Conservation (phyloP, 441 rosid genomes). For the Erodium trifolium region DNA sequence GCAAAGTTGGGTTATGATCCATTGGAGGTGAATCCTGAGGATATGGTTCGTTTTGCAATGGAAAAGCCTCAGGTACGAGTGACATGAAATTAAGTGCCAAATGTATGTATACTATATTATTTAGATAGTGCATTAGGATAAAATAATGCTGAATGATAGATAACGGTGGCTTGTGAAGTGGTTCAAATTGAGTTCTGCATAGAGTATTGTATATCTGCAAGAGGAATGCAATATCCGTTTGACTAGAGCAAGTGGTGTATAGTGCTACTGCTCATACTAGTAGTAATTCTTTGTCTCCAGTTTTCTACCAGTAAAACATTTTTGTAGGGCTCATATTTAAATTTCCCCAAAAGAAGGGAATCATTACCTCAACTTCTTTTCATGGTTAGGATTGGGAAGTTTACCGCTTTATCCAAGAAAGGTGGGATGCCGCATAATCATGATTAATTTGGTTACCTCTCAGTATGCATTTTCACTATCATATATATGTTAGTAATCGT, state of each 20-base stretch:
- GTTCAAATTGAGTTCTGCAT: neutral
- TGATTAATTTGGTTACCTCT: conserved; percentile 4
- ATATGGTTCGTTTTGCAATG: conserved; percentile 94
- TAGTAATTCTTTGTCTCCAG: conserved; percentile 3
- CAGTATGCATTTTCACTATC: neutral
- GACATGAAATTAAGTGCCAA: conserved; percentile 18
- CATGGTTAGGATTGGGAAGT: neutral
- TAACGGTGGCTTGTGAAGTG: conserved; percentile 1
- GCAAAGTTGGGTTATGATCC: conserved; percentile 98
- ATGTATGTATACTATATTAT: conserved; percentile 17
- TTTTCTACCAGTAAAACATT: neutral
- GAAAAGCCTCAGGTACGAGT: conserved; percentile 84
- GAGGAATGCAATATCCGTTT: conserved; percentile 9
- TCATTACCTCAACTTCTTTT: neutral
- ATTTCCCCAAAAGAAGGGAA: neutral
- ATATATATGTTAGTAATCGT: neutral
- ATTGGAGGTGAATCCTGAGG: conserved; percentile 95
- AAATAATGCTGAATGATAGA: neutral
- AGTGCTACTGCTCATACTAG: conserved; percentile 3
- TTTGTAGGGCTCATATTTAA: neutral
- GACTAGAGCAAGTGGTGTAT: conserved; percentile 6
- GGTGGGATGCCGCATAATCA: neutral
- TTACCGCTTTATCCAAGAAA: neutral
- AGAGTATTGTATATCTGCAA: neutral
- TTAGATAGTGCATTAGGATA: conserved; percentile 8